Conservation (phyloP, 345 rosid genomes). For the Salix arbutifolia region DNA sequence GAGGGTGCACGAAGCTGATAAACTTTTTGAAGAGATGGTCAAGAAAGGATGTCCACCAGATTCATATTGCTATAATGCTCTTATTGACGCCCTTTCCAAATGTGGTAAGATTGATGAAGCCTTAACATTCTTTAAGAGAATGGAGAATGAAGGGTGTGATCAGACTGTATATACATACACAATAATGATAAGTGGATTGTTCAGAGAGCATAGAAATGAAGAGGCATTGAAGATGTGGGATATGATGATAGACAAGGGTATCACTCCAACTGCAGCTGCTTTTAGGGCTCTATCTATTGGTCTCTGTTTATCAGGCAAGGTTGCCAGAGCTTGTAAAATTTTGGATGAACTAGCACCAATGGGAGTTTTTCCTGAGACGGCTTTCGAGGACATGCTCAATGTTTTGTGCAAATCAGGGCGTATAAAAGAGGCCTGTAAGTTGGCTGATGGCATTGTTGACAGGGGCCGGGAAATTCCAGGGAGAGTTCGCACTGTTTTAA, state of each 20-base stretch:
- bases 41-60: slow-evolving; percentile 59
- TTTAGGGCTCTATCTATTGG: slow-evolving; percentile 68
- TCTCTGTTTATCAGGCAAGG: slow-evolving; percentile 84
- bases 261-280: slow-evolving; percentile 78
- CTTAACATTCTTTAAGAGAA: slow-evolving; percentile 50
- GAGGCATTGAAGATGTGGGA: slow-evolving; percentile 82
- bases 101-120: slow-evolving; percentile 64
- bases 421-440: slow-evolving; percentile 75
- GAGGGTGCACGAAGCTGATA: slow-evolving; percentile 67
- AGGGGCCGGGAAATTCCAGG: slow-evolving; percentile 83
- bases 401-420: slow-evolving; percentile 69
- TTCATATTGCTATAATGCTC: slow-evolving; percentile 77
- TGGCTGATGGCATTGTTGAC: slow-evolving; percentile 82
- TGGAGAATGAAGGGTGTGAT: slow-evolving; percentile 77
- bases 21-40: slow-evolving; percentile 69
- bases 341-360: slow-evolving; percentile 84
- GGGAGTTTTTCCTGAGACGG: slow-evolving; percentile 74
- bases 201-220: slow-evolving; percentile 63
- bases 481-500: slow-evolving; percentile 54
- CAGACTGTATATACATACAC: slow-evolving; percentile 74
- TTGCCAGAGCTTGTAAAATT: slow-evolving; percentile 79
- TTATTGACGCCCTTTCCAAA: slow-evolving; percentile 67
- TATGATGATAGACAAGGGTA: slow-evolving; percentile 78
- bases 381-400: slow-evolving; percentile 74
- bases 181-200: slow-evolving; percentile 56